A percentile compares a stretch with the other conserved stretches of the same genome.
phyloP scores from a whole-genome alignment of 768 basidiomycete species.

The Lactarius evosmus region DNA sequence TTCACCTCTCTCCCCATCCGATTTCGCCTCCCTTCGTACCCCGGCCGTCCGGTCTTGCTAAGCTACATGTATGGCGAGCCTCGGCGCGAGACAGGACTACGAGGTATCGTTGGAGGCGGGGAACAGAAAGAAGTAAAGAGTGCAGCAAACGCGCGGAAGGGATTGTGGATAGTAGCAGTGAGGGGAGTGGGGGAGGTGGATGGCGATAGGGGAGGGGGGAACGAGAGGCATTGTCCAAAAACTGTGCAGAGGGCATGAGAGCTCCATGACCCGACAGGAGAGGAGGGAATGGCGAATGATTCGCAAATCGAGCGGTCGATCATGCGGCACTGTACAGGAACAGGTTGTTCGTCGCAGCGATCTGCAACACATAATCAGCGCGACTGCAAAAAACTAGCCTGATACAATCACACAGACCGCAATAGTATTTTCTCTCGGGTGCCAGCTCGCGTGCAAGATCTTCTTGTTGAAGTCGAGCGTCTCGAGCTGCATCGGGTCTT shows the following conservation, averaged over 20 bases:
- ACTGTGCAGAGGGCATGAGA: conserved; percentile 14
- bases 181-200: not conserved
- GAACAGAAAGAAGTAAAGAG: conserved; percentile 1
- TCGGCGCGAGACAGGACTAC: conserved; percentile 7
- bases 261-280: conserved; percentile 1
- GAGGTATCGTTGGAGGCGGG: not conserved
- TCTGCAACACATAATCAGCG: conserved; percentile 44
- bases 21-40: not conserved
- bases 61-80: conserved; percentile 4
- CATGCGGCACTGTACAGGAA: conserved; percentile 74
- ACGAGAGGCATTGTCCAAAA: conserved; percentile 23
- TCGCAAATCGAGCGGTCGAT: conserved; percentile 18
- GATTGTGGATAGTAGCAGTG: conserved; percentile 14
- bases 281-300: conserved; percentile 3
- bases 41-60: not conserved
- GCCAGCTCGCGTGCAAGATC: conserved; percentile 95
- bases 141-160: conserved; percentile 20
- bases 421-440: conserved; percentile 97
- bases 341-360: conserved; percentile 96
- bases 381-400: not conserved
- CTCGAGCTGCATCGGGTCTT: conserved; percentile 85
- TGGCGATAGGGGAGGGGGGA: conserved; percentile 1
- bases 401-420: conserved; percentile 56
- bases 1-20: conserved; percentile 6
- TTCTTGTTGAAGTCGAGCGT: conserved; percentile 95